Conservation (phyloP, 2,329 filamentous ascomycete species). For the Dryadomyces sulphureus region DNA sequence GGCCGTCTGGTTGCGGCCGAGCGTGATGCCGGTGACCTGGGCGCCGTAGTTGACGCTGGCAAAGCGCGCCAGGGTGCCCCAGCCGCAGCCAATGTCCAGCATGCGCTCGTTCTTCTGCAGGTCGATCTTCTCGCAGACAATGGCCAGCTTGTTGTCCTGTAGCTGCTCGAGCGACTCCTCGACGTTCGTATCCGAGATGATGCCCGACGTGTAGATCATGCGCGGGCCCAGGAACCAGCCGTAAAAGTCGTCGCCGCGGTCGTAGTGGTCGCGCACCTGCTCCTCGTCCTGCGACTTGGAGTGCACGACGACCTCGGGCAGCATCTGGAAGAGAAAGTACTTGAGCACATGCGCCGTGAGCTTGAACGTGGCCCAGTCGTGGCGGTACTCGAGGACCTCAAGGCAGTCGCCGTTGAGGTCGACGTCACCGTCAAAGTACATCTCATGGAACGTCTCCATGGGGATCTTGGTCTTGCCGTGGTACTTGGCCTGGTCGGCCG, state of each 20-base stretch:
- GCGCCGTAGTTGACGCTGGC: conserved; percentile 85
- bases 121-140: conserved; percentile 92
- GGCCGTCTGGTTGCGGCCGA: conserved; percentile 89
- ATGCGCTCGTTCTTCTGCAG: conserved; percentile 67
- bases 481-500: conserved; percentile 49
- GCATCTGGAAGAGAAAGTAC: conserved; percentile 11
- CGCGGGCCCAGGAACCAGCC: conserved; percentile 95
- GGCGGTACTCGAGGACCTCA: conserved; percentile 81
- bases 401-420: conserved; percentile 90
- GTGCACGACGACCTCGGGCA: conserved; percentile 12
- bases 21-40: conserved; percentile 72
- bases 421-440: conserved; percentile 91
- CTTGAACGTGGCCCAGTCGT: conserved; percentile 78
- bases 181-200: conserved; percentile 74
- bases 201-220: conserved; percentile 96
- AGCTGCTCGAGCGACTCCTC: conserved; percentile 91
- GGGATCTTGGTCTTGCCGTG: conserved; percentile 67
- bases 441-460: conserved; percentile 90
- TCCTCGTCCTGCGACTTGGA: conserved; percentile 54
- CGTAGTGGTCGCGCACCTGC: conserved; percentile 94
- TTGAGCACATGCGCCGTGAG: conserved; percentile 10
- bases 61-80: conserved; percentile 91
- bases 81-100: conserved; percentile 94
- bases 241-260: conserved; percentile 97
- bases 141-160: conserved; percentile 91